phyloP scores from a whole-genome alignment of 768 basidiomycete species.

The Amanita fuliginea region DNA sequence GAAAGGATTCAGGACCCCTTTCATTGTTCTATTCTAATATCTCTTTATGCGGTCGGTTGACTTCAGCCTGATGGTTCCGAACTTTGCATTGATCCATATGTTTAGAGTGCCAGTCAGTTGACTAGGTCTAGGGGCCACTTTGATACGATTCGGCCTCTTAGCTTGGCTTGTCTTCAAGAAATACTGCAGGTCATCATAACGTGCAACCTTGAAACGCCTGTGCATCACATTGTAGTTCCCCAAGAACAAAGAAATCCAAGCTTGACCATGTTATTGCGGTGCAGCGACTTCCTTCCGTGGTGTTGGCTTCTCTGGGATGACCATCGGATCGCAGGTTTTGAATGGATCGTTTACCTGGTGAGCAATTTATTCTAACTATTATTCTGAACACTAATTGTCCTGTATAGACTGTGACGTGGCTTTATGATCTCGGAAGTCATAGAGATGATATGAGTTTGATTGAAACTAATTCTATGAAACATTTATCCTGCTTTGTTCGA shows the following conservation, averaged over 20 bases:
- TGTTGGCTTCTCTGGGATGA: slow-evolving; percentile 57
- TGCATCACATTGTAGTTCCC: slow-evolving; percentile 6
- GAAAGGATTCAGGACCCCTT: slow-evolving; percentile 18
- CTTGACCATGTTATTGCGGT: slow-evolving; percentile 42
- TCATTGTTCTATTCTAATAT: slow-evolving; percentile 28
- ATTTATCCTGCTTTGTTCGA: neutral
- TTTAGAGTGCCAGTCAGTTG: neutral
- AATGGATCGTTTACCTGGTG: slow-evolving; percentile 2
- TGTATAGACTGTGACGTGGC: slow-evolving; percentile 2
- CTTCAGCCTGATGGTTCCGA: neutral
- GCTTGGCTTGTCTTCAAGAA: slow-evolving; percentile 29
- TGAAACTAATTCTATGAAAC: neutral
- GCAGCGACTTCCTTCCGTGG: slow-evolving; percentile 51
- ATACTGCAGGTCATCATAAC: slow-evolving; percentile 31
- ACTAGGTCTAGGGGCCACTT: neutral
- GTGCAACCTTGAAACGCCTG: slow-evolving; percentile 10
- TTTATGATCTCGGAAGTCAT: neutral
- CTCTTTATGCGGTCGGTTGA: slow-evolving; percentile 27
- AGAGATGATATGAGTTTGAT: neutral
- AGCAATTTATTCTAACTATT: neutral
- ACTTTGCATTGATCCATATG: neutral
- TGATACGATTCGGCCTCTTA: slow-evolving; percentile 26
- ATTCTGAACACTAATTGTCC: neutral
- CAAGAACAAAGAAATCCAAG: slow-evolving; percentile 26
- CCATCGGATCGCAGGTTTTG: slow-evolving; percentile 3